Base-by-base conservation (phyloP, 176 grass and related monocot species). In the Phoenix roebelenii region DNA sequence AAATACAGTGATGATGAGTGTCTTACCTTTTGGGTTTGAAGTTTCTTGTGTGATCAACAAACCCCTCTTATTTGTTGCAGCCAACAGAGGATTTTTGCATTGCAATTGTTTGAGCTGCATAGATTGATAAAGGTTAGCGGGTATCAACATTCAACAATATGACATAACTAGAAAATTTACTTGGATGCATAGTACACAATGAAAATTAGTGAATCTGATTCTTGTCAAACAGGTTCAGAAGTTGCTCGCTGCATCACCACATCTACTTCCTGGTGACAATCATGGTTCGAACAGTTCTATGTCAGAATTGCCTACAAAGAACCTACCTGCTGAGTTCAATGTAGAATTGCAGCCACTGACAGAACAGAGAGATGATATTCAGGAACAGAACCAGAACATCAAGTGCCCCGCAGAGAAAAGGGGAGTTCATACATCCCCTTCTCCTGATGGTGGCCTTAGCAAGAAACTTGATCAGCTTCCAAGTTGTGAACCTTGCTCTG, bases 71-170 rank as follows among this genome's bases (percentile, higher is more conserved):
- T 76, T 76, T 58, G 73, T 49, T 86, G 62, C 81, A 98, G 94
- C 57, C 94, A 98, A 65, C 94, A 93, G 74, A 84, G 82, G 85
- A 71, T 89, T 76, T 98, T 98, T 79, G 75, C 85, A 72, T 74
- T 89, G 51, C 94, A 98, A 83, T 79, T 93, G 51, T 98, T 98
- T 59, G 85, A 98, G 84, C 82, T 98, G 51, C 94, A 93, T 85
- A 88, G 82, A 32, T 71, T 98, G 76, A 88, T 98, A 70, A 81
- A 89, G 82, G 88, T 98, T 85, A 89, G 94, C 80, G 22, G 32
- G 30, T 26, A 5, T 10, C 24, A 18, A 60, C 15, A 60, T 4
- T 10, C 24, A 18, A 60, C 15, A 60, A 24, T 26, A 39, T n/a
- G n/a, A n/a, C 58, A 30, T 60, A 17, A n/a, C 15, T 20, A 60